Evolutionary conservation across 75 land plant genomes (phyloP), one percentile per base, ranked within the genome.

Genomic region (Selaginella tamariscina): DNA sequence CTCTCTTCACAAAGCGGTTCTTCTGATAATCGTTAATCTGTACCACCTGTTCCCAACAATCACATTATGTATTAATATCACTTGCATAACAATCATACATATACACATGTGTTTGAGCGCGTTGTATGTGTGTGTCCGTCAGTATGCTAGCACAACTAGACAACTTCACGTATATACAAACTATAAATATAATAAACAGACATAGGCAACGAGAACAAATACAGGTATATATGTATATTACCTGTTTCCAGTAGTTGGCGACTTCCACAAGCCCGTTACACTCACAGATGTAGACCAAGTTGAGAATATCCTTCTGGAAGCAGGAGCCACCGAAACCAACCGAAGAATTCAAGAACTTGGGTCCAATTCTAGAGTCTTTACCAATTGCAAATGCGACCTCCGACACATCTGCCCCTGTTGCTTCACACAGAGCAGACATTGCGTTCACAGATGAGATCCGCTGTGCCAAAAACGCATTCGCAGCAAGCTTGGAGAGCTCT

Each of bases 401-500:
- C 0, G 83, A 29, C 23, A 87, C 87, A 49, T 88, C 71, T 5
- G 93, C 93, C 0, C 93, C 93, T n/a, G 93, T 88, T 11, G 91
- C 80, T 72, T 88, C 93, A 64, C 93, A 88, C 49, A 88, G 93
- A 2, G 93, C 93, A 1, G 93, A 88, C 78, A 88, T 87, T 62
- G 93, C 93, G 71, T 88, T 88, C 54, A 88, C 79, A 24, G 93
- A 88, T 22, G 93, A 88, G 68, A 88, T 88, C 70, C 91, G 70
- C 70, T 88, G 93, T 0, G 93, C 93, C 72, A 88, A 70, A 69
- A 88, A 78, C 22, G 93, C 93, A 68, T 88, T 88, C 15, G 93
- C 93, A n/a, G 91, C 93, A 30, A 88, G 85, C 87, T 88, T 88
- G 21, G 93, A 88, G 24, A 88, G 87, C 85, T 88, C 93, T 0